Evolutionary conservation across 257 asterid species (phyloP), one percentile per base, ranked within the genome.

Genomic region (Paraleonurus japonicus): DNA sequence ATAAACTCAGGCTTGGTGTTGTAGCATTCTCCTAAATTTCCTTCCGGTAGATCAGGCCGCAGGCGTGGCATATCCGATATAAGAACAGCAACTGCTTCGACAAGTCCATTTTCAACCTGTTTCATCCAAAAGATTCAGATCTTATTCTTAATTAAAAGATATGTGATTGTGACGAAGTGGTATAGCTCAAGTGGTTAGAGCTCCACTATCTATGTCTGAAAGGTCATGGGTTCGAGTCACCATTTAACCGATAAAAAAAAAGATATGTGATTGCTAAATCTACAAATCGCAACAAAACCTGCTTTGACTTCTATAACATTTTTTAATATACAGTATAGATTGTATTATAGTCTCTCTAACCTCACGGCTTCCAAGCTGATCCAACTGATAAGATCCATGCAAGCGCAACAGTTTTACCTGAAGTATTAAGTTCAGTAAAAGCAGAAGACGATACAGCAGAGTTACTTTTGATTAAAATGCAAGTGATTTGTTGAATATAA

Each of bases 81-180:
- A 69, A 93, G 96, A 75, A 89, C 70, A 71, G 96, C 97, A 69
- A 93, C 89, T 45, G 97, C 97, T 82, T 93, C 97, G 55, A 93
- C 98, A 43, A 93, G 85, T 72, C 98, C 98, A 78, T 87, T 93
- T 77, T 93, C 98, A 51, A 86, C 88, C 98, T 93, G 95, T 75
- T 82, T 80, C 17, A 70, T 15, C 70, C 20, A 66, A 72, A 73
- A 60, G 67, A 63, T 47, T 59, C 69, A 66, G 77, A 67, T 55
- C 67, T 35, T 57, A 60, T 28, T 17, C 11, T 57, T 35, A 65
- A 33, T 62, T 65, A 43, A 71, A 17, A 51, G 70, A 27, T 41
- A 65, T 32, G 55, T 59, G 28, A 33, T 70, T 26, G 16, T n/a
- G n/a, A n/a, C n/a, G n/a, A n/a, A n/a, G n/a, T n/a, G n/a, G n/a